phyloP scores from a whole-genome alignment of 2,329 filamentous ascomycete genomes.

The Myotisia sp. region DNA sequence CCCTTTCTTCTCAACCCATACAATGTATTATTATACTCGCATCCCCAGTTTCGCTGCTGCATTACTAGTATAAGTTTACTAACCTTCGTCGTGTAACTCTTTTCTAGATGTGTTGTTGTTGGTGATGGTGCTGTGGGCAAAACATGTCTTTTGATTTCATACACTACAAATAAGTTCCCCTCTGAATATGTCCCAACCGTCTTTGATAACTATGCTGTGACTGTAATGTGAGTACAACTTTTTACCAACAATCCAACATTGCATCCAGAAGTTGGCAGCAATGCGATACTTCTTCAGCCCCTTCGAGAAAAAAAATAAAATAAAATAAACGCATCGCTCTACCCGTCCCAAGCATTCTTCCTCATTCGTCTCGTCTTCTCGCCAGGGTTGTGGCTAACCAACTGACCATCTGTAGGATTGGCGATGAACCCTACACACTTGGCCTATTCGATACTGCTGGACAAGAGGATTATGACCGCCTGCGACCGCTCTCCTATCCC shows the following conservation, averaged over 20 bases:
- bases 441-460: conserved; percentile 97
- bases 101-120: conserved; percentile 89
- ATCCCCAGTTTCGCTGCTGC: no score
- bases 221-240: conserved; percentile 82
- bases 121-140: conserved; percentile 99
- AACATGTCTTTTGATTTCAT: conserved; percentile 96
- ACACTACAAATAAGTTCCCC: conserved; percentile 99
- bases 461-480: conserved; percentile 97
- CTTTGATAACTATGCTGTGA: conserved; percentile 99
- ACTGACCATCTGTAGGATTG: conserved; percentile 54
- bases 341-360: neutral
- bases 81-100: no score
- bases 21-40: no score
- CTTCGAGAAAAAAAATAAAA: no score
- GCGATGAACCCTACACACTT: conserved; percentile 93
- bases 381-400: neutral
- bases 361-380: neutral
- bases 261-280: no score
- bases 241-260: conserved; percentile 4
- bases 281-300: no score
- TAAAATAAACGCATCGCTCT: neutral
- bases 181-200: conserved; percentile 99
- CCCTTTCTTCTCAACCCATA: neutral
- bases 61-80: no score
- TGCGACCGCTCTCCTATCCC: conserved; percentile 90